Evolutionary conservation across 108 stramenopile species (phyloP), one percentile per base, ranked within the genome.

Genomic region (Skeletonema grethae): DNA sequence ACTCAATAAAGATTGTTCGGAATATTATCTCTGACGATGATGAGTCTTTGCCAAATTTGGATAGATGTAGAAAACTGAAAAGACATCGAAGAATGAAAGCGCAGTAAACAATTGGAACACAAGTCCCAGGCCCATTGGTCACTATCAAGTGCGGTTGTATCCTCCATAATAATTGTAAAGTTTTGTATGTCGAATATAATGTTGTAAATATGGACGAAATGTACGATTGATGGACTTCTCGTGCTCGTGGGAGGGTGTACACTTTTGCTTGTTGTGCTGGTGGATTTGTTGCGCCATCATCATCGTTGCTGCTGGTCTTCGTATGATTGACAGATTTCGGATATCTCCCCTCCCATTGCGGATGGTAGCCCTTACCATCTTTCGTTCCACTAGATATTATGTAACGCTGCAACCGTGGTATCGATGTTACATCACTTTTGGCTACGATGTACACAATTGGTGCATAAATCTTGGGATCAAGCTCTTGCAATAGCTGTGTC

Each of bases 51-150:
- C 41, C 41, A 43, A 15, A 43, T 43, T 2, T 15, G 3, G 3
- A 3, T 3, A 43, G 41, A 43, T 53, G 5, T 22, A 24, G 2
- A 20, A 53, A 5, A 53, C 50, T 53, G 22, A 53, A 53, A 39
- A 69, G 28, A 69, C 34, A 61, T 22, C 88, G 80, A n/a, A 69
- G 70, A 8, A 93, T 10, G 46, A 92, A 89, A 34, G 80, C 83
- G 5, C 66, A 65, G 41, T 92, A 67, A 25, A 86, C 84, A 57
- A 96, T 65, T 8, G 96, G 96, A 5, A 96, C 56, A 71, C 93
- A 94, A 0, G 93, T 93, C 59, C 96, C 96, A 0, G 96, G 96
- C 41, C 96, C 96, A 81, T 96, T 96, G 77, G 86, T 86, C 7
- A 96, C 57, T 22, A 96, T 56, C 41, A 96, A 61, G 41, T 84